Evolutionary conservation across 352 stramenopile genomes (phyloP), one percentile per base, ranked within the genome.

Genomic region (Pythium apleroticum): DNA sequence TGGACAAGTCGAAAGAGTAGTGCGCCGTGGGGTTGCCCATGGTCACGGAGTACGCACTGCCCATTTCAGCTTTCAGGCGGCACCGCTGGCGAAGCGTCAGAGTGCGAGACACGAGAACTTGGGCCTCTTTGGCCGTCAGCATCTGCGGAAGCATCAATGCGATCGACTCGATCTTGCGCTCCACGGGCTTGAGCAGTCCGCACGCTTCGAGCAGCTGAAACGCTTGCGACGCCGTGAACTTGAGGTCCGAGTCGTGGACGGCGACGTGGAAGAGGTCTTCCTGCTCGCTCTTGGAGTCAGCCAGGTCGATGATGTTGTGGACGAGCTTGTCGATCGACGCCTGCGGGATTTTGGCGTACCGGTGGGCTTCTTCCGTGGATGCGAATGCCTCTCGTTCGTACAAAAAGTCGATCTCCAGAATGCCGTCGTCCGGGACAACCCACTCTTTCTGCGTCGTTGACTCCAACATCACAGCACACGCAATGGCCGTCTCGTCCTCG

Each of bases 21-120:
- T 88, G 77, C 2, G 88, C 87, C 4, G 89, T 96, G 0, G 88
- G 86, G 56, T 95, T 95, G 1, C 88, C 88, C 19, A 96, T 76
- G 25, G 94, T 72, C 4, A 93, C 81, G 0, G 86, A 90, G 72
- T 93, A 96, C 8, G 86, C 83, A 41, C 78, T 91, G 9, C 89
- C 89, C 73, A 97, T 85, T 37, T 88, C 76, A 30, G 75, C 77
- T 60, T 95, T 95, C 39, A 97, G 71, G 6, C 81, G 74, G 25
- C 88, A 89, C 2, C 84, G 77, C 61, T 97, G 77, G 35, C 77
- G 76, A 19, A 96, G 64, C 11, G 78, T 87, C 20, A 94, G 73
- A 0, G 81, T 88, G 3, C 74, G 74, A 2, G 76, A 86, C 2
- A 92, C 84, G 0, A 94, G 68, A 15, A 86, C 73, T 46, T 93